Percentiles rank a stretch among this genome's conserved stretches.
Conservation (phyloP, 2,329 filamentous ascomycete genomes). For the Cladorrhinum sp. region DNA sequence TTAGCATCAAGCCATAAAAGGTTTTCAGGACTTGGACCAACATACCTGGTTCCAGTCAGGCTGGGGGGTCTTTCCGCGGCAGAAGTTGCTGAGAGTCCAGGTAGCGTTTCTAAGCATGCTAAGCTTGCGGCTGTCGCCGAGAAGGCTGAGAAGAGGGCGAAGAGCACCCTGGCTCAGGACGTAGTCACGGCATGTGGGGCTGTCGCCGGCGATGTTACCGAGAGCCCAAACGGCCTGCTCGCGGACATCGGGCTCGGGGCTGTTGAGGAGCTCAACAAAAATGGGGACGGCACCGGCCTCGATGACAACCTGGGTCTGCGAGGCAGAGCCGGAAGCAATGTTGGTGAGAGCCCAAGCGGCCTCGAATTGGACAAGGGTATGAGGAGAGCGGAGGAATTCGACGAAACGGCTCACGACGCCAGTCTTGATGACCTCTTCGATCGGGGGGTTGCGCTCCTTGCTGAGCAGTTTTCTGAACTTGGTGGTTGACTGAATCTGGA, state of each 20-base stretch:
- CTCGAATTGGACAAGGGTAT: constrained; percentile 98
- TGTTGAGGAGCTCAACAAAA: constrained; percentile 92
- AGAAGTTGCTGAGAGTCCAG: constrained; percentile 99
- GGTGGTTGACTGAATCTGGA: constrained; percentile 94
- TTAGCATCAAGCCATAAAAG: constrained; percentile 25
- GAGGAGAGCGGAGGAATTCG: constrained; percentile 94
- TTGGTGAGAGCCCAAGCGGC: constrained; percentile 99
- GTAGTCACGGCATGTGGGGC: constrained; percentile 94
- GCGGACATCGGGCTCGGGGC: constrained; percentile 94
- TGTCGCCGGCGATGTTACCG: constrained; percentile 98
- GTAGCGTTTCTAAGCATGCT: constrained; percentile 99
- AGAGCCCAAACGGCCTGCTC: constrained; percentile 99
- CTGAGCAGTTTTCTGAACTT: constrained; percentile 98
- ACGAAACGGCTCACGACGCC: constrained; percentile 97
- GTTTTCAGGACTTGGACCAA: constrained; percentile 25
- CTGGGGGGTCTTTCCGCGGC: constrained; percentile 97
- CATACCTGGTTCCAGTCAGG: constrained; percentile 94
- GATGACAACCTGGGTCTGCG: constrained; percentile 98
- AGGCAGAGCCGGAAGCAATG: constrained; percentile 94
- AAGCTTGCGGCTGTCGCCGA: constrained; percentile 96
- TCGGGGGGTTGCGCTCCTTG: constrained; percentile 98
- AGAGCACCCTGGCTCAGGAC: constrained; percentile 89
- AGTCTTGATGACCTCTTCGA: constrained; percentile 99
- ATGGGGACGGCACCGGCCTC: constrained; percentile 97
- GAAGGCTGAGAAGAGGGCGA: constrained; percentile 80